These are phyloP conservation scores for Fulvia fulva DNA, from an alignment of 2,329 filamentous ascomycete species.

Conservation along the genomic window DNA sequence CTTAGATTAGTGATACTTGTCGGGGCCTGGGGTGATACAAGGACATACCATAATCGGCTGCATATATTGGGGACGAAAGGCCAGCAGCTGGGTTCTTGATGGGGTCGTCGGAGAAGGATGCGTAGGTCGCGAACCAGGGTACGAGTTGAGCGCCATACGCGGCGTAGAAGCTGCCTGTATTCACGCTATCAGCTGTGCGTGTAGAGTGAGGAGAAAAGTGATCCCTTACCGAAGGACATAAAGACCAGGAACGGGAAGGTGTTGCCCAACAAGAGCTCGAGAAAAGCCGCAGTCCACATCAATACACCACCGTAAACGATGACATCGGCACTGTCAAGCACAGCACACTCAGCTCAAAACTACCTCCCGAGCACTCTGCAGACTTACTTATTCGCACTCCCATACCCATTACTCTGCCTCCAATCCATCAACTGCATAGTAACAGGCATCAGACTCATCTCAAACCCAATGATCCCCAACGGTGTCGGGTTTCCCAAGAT, in stretches of 20 bases:
- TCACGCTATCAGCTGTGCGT: background rate
- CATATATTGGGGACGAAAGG: constrained; percentile 6
- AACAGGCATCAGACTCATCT: constrained; percentile 21
- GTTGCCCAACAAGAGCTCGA: constrained; percentile 23
- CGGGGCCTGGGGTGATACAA: background rate
- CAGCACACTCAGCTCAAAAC: background rate
- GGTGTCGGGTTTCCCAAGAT: constrained; percentile 22
- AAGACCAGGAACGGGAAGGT: constrained; percentile 24
- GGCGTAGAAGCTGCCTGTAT: constrained; percentile 19
- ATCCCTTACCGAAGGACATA: constrained; percentile 16
- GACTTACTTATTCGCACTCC: constrained; percentile 16
- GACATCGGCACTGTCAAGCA: constrained; percentile 12
- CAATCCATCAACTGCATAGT: constrained; percentile 23
- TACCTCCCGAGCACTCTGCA: too few species aligned
- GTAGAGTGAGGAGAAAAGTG: background rate
- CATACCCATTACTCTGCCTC: constrained; percentile 14
- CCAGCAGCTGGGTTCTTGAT: constrained; percentile 9
- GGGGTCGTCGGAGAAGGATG: constrained; percentile 15
- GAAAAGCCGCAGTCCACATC: constrained; percentile 19
- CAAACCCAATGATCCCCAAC: constrained; percentile 21
- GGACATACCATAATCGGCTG: constrained; percentile 14
- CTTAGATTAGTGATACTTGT: background rate
- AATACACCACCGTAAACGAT: constrained; percentile 21
- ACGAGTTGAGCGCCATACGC: constrained; percentile 16
- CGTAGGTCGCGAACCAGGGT: constrained; percentile 17